Evolutionary conservation across 1,284 basidiomycete genomes (phyloP).

Genomic region (Trichosporon sp.): DNA sequence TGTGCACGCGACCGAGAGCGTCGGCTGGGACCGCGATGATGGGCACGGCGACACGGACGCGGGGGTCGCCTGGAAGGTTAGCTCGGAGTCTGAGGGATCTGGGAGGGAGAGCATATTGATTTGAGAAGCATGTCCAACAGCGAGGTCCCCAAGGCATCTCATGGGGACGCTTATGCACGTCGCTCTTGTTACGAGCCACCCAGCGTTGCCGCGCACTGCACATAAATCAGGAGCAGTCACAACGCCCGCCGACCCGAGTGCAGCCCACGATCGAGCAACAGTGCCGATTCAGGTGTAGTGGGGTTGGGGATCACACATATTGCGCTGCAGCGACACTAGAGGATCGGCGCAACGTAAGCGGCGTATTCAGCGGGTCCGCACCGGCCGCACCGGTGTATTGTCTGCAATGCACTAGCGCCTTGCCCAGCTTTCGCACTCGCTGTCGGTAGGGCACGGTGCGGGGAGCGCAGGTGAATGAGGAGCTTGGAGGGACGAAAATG

Average conservation of each 20-base stretch:
- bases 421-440: background rate
- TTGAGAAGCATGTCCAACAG: background rate
- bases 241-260: too few relatives aligned
- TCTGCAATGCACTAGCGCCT: background rate
- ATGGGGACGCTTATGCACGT: too few relatives aligned
- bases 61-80: conserved; percentile 21
- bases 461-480: background rate
- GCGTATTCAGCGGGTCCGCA: background rate
- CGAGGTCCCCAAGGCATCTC: background rate
- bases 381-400: too few relatives aligned
- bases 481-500: background rate
- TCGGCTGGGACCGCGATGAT: conserved; percentile 29
- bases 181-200: too few relatives aligned
- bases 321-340: background rate
- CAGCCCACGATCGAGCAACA: background rate
- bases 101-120: background rate
- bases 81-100: background rate
- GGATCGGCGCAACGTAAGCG: background rate
- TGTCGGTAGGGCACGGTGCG: background rate
- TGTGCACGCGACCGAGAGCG: conserved; percentile 26
- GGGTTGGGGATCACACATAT: background rate
- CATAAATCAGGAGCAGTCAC: background rate
- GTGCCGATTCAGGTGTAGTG: background rate
- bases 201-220: too few relatives aligned
- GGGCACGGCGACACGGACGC: conserved; percentile 27